These are phyloP conservation scores for Aspergillus fumigatiaffinis DNA, from an alignment of 2,329 filamentous ascomycete species.

Conservation along the genomic window DNA sequence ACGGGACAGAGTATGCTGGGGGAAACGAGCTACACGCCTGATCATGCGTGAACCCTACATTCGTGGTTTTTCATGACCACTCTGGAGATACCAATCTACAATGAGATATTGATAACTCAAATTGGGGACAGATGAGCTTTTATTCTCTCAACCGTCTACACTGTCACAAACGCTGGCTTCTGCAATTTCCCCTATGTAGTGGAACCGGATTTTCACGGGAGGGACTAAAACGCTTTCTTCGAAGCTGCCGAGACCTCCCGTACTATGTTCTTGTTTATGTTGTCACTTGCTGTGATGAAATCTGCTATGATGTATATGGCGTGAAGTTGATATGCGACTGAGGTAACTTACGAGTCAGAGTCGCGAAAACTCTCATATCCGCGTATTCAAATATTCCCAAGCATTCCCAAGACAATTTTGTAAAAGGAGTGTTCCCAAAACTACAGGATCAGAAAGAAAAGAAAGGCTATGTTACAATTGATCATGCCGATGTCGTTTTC, in stretches of 20 bases:
- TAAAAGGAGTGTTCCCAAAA: constrained; percentile 9
- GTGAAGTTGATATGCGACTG: background rate
- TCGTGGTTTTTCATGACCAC: constrained; percentile 1
- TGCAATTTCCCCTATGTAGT: background rate
- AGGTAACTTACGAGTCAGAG: background rate
- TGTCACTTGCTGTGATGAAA: background rate
- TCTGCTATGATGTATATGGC: background rate
- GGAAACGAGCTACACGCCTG: constrained; percentile 67
- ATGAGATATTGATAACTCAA: background rate
- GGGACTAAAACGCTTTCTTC: background rate
- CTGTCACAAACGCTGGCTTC: background rate
- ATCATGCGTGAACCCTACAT: constrained; percentile 41
- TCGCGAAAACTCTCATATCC: background rate
- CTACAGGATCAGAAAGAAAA: constrained; percentile 15
- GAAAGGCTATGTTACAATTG: constrained; percentile 23
- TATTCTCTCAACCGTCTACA: background rate
- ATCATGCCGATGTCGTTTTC: constrained; percentile 9
- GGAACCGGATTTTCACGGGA: background rate
- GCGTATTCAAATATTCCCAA: background rate
- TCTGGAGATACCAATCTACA: constrained; percentile 10
- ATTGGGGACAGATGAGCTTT: background rate
- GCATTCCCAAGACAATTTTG: background rate
- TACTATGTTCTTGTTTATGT: background rate
- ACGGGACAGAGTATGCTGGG: constrained; percentile 59
- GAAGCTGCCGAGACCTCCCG: background rate